Evolutionary conservation across 2,329 filamentous ascomycete genomes (phyloP).

Genomic region (Fusarium sp.): DNA sequence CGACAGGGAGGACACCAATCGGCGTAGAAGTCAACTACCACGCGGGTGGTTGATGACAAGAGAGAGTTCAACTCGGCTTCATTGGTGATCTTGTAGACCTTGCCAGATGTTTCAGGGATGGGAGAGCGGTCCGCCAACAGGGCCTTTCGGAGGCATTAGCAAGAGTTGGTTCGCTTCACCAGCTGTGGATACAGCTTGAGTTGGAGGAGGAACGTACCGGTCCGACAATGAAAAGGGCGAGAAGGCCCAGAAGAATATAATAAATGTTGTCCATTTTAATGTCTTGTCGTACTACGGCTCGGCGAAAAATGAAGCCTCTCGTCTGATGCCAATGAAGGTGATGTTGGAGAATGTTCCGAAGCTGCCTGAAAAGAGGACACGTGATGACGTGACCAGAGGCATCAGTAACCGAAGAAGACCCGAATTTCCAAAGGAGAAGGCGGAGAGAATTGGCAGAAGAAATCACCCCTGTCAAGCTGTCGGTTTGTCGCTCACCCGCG

Average conservation of each 20-base stretch:
- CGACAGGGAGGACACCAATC: conserved; percentile 95
- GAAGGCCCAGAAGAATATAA: conserved; percentile 31
- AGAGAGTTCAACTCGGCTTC: conserved; percentile 42
- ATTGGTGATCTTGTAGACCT: conserved; percentile 48
- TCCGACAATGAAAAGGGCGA: conserved; percentile 26
- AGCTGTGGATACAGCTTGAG: not conserved
- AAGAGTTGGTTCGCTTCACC: not conserved
- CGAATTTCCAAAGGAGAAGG: not conserved
- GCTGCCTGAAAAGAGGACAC: not conserved
- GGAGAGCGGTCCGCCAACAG: conserved; percentile 42
- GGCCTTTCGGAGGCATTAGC: conserved; percentile 14
- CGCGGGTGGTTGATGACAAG: conserved; percentile 58
- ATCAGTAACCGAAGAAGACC: not conserved
- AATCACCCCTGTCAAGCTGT: not conserved
- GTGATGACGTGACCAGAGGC: not conserved
- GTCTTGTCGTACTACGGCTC: not conserved
- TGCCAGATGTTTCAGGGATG: conserved; percentile 53
- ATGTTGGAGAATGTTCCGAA: not conserved
- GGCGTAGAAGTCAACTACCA: conserved; percentile 87
- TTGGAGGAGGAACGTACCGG: conserved; percentile 12
- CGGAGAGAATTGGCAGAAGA: not conserved
- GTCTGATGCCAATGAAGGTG: not conserved
- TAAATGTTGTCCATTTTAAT: conserved; percentile 32
- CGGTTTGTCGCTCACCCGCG: not conserved
- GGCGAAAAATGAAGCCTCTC: not conserved